phyloP scores from a whole-genome alignment of 768 basidiomycete genomes.

The Leccinum fibrillosum region DNA sequence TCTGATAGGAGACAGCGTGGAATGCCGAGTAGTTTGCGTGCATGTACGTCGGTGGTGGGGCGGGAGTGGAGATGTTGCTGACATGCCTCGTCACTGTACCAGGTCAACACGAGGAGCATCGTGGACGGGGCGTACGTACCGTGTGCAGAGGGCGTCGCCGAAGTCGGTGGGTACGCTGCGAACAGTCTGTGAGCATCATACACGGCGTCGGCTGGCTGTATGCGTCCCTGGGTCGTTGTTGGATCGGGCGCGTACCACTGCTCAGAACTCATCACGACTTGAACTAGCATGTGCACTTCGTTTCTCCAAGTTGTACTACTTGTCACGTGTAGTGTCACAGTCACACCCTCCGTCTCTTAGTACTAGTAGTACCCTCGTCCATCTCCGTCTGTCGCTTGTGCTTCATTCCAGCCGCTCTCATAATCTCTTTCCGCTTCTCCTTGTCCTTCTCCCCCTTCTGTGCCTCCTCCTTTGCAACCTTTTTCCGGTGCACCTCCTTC shows the following conservation, averaged over 20 bases:
- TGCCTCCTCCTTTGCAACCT: slow-evolving; percentile 65
- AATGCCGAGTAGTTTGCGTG: slow-evolving; percentile 41
- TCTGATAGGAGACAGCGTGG: slow-evolving; percentile 27
- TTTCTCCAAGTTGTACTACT: neutral
- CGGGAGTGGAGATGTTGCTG: slow-evolving; percentile 52
- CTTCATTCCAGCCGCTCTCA: slow-evolving; percentile 70
- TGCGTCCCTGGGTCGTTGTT: slow-evolving; percentile 12
- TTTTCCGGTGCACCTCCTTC: slow-evolving; percentile 65
- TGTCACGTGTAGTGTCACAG: slow-evolving; percentile 20
- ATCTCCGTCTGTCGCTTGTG: slow-evolving; percentile 60
- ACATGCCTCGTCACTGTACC: slow-evolving; percentile 63
- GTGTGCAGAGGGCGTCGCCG: slow-evolving; percentile 73
- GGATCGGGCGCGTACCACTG: slow-evolving; percentile 15
- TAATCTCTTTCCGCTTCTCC: slow-evolving; percentile 73
- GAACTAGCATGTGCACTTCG: neutral
- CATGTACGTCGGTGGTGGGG: slow-evolving; percentile 60
- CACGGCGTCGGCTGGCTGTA: slow-evolving; percentile 43
- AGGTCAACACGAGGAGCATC: slow-evolving; percentile 15
- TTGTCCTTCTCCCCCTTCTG: slow-evolving; percentile 64
- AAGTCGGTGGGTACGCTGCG: slow-evolving; percentile 68
- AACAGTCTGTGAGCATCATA: slow-evolving; percentile 68
- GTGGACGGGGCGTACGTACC: slow-evolving; percentile 38
- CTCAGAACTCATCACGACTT: slow-evolving; percentile 22
- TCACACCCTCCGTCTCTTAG: slow-evolving; percentile 48
- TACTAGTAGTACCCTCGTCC: slow-evolving; percentile 50